These are phyloP conservation scores for Clonostachys solani DNA, from an alignment of 2,329 filamentous ascomycete species.

Conservation along the genomic window DNA sequence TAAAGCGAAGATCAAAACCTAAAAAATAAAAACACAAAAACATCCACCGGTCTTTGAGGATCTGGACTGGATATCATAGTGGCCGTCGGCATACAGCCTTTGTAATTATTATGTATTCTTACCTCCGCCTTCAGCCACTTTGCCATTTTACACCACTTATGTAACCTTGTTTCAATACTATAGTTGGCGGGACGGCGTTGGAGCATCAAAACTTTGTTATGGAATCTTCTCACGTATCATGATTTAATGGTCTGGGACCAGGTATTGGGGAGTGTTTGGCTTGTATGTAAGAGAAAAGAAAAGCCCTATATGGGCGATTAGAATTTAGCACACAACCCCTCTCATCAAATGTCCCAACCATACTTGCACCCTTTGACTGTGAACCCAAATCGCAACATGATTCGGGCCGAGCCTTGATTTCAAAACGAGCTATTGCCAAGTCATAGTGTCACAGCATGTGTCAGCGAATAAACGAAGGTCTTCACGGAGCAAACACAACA, in stretches of 20 bases:
- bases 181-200: conserved; percentile 44
- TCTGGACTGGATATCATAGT: too few species aligned
- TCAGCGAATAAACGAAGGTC: too few species aligned
- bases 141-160: conserved; percentile 26
- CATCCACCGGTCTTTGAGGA: too few species aligned
- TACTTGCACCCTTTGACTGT: neutral
- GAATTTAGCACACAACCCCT: conserved; percentile 2
- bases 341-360: neutral
- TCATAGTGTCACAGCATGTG: too few species aligned
- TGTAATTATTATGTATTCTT: conserved; percentile 50
- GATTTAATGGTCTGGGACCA: too few species aligned
- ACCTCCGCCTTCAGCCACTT: conserved; percentile 30
- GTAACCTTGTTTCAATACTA: conserved; percentile 40
- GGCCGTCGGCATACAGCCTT: conserved; percentile 3
- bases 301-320: conserved; percentile 2
- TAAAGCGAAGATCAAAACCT: conserved; percentile 10
- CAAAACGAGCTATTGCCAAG: too few species aligned
- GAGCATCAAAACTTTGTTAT: conserved; percentile 42
- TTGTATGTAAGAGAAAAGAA: neutral
- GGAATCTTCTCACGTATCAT: conserved; percentile 38
- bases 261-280: neutral
- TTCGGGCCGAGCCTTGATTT: too few species aligned
- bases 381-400: too few species aligned
- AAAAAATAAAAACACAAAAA: neutral
- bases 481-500: too few species aligned